Conservation (phyloP, 2,329 filamentous ascomycete genomes). For the Hyphodiscus sp. region DNA sequence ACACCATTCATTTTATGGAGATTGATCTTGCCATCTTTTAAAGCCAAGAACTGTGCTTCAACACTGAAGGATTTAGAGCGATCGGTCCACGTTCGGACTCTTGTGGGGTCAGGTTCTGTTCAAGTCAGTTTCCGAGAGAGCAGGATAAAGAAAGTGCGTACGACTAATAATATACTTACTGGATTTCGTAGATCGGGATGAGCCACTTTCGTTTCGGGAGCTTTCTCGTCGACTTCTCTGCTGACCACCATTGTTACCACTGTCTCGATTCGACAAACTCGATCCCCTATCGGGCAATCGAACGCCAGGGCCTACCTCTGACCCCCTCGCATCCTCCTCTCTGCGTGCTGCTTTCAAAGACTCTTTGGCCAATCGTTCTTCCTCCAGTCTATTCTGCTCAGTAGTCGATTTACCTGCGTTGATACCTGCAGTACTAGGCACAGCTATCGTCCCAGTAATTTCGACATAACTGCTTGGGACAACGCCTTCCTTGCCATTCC, state of each 20-base stretch:
- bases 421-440: constrained; percentile 46
- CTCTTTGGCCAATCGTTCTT: constrained; percentile 77
- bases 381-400: constrained; percentile 72
- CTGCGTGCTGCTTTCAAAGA: constrained; percentile 56
- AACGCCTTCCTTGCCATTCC: constrained; percentile 91
- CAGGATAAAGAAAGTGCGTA: not conserved
- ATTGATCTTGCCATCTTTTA: constrained; percentile 95
- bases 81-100: constrained; percentile 91
- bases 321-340: constrained; percentile 51
- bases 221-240: constrained; percentile 69
- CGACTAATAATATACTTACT: constrained; percentile 51
- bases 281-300: constrained; percentile 71
- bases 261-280: constrained; percentile 63
- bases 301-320: constrained; percentile 73
- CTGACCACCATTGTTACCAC: constrained; percentile 60
- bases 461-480: constrained; percentile 97
- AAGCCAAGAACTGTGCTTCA: constrained; percentile 89
- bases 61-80: constrained; percentile 94
- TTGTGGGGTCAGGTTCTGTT: constrained; percentile 72
- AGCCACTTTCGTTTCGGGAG: constrained; percentile 51
- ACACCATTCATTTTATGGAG: constrained; percentile 97
- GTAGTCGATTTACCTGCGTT: constrained; percentile 61
- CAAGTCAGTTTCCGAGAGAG: constrained; percentile 18
- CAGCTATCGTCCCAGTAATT: constrained; percentile 60
- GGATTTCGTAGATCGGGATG: constrained; percentile 54